Conservation (phyloP, 148 eudicot species). For the Persicaria maculosa region DNA sequence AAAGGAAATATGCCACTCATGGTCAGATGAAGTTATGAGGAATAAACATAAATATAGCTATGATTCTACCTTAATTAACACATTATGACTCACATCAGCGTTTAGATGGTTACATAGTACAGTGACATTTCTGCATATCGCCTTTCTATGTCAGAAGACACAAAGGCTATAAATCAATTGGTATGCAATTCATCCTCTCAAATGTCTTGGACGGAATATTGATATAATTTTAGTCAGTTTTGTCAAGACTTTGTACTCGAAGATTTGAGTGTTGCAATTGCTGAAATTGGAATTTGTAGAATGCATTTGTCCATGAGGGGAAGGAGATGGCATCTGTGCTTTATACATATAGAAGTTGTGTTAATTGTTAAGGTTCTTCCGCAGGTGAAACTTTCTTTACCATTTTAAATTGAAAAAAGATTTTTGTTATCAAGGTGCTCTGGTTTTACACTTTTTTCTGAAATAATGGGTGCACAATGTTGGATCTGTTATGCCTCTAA, state of each 20-base stretch:
- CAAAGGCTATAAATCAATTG: conserved; percentile 95
- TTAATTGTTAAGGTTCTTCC: conserved; percentile 98
- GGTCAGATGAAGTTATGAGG: not conserved
- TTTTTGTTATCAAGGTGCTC: not conserved
- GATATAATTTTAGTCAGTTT: not conserved
- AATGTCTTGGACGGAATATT: not conserved
- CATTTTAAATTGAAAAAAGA: not conserved
- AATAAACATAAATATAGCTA: not conserved
- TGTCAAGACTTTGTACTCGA: not conserved
- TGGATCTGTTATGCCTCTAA: not conserved
- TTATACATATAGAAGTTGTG: conserved; percentile 92
- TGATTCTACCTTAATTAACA: too few relatives aligned
- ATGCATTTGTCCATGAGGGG: conserved; percentile 72
- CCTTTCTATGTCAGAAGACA: conserved; percentile 88
- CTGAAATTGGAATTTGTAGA: conserved; percentile 37
- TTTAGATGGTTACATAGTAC: conserved; percentile 44
- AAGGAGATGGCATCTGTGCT: conserved; percentile 91
- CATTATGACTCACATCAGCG: not conserved
- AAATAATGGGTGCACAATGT: not conserved
- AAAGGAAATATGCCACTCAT: not conserved
- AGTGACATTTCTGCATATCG: conserved; percentile 95
- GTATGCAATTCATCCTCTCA: conserved; percentile 29
- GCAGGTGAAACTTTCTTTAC: conserved; percentile 40
- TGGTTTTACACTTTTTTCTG: not conserved
- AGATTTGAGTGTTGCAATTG: conserved; percentile 4